phyloP scores from a whole-genome alignment of 306 rosid genomes.

The Echinosophora koreensis region DNA sequence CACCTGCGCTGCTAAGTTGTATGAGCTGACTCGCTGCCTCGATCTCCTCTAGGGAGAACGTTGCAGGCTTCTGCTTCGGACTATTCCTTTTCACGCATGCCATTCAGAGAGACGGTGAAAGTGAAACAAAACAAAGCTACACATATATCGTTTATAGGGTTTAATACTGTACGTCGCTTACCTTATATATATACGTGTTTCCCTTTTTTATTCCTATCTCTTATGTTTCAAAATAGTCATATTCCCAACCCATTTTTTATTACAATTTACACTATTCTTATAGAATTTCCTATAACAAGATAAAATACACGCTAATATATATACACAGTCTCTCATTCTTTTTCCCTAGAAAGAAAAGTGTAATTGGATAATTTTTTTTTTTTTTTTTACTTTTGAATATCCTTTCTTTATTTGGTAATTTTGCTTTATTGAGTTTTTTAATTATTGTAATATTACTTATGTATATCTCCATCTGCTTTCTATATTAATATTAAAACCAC shows the following conservation, averaged over 20 bases:
- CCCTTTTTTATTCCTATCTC: neutral
- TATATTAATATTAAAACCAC: constrained; percentile 26
- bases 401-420: neutral
- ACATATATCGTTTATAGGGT: neutral
- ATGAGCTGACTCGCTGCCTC: constrained; percentile 58
- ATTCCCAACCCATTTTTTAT: no score
- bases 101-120: constrained; percentile 7
- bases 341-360: no score
- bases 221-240: no score
- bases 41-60: constrained; percentile 46
- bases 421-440: constrained; percentile 4
- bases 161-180: no score
- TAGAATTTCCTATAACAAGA: no score
- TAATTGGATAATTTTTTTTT: neutral
- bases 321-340: no score
- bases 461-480: constrained; percentile 34
- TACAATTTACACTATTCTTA: no score
- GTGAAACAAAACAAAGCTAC: constrained; percentile 1
- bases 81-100: constrained; percentile 12
- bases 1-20: constrained; percentile 53
- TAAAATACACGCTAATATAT: no score
- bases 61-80: neutral
- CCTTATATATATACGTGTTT: neutral
- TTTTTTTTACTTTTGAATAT: neutral
- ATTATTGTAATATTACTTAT: neutral